A percentile compares a stretch with the other conserved stretches of the same genome.
These are phyloP conservation scores for Amoebophrya sp. DNA, from an alignment of 169 alveolate species.

Conservation along the genomic window DNA sequence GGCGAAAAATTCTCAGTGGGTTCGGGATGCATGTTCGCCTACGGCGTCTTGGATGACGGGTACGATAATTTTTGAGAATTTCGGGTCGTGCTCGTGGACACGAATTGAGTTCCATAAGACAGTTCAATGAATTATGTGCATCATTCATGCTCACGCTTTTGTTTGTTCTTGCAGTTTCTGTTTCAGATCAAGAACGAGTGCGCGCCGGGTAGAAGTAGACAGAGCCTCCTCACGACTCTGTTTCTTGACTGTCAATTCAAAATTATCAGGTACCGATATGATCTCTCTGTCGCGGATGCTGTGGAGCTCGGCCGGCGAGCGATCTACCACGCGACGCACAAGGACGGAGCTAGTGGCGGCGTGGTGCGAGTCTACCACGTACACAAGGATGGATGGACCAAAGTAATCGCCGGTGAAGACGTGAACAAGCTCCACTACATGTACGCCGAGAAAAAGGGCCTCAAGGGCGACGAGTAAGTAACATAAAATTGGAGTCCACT, in stretches of 20 bases:
- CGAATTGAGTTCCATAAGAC: constrained; percentile 19
- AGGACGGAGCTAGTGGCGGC: constrained; percentile 99
- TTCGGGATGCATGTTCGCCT: constrained; percentile 96
- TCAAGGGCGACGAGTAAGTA: constrained; percentile 39
- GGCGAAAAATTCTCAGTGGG: constrained; percentile 87
- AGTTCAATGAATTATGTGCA: constrained; percentile 32
- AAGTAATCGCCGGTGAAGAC: constrained; percentile 49
- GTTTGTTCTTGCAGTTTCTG: background rate
- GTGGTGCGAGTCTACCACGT: constrained; percentile 93
- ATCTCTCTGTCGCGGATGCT: constrained; percentile 90
- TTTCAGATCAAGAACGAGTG: background rate
- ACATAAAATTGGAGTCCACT: background rate
- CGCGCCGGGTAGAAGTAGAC: background rate
- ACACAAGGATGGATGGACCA: constrained; percentile 84
- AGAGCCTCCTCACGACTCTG: background rate
- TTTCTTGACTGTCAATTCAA: too few species aligned
- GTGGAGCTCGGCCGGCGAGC: constrained; percentile 95
- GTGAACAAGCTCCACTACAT: constrained; percentile 53
- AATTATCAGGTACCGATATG: constrained; percentile 53
- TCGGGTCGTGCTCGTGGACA: background rate
- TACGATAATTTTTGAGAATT: constrained; percentile 47
- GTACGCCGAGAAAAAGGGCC: constrained; percentile 49
- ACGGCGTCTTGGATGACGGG: constrained; percentile 92
- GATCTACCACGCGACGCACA: constrained; percentile 95
- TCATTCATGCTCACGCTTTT: background rate